phyloP scores from a whole-genome alignment of 495 filamentous ascomycete species.

The Tuber brumale region DNA sequence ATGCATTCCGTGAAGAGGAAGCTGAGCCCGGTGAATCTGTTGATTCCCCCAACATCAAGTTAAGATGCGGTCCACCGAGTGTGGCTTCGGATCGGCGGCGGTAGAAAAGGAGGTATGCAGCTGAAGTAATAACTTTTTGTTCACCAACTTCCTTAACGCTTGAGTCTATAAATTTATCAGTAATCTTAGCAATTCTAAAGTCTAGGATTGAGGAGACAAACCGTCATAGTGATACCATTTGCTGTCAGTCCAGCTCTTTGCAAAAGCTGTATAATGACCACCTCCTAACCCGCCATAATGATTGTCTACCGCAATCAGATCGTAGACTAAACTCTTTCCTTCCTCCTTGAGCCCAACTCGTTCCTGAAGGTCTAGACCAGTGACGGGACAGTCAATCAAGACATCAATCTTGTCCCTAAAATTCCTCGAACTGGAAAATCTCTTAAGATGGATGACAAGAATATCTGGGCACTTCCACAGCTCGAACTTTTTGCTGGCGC shows the following conservation, averaged over 20 bases:
- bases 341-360: conserved; percentile 70
- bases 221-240: conserved; percentile 95
- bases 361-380: conserved; percentile 71
- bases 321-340: conserved; percentile 76
- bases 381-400: conserved; percentile 83
- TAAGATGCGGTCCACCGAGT: conserved; percentile 68
- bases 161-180: conserved; percentile 56
- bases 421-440: conserved; percentile 72
- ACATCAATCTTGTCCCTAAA: conserved; percentile 85
- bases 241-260: conserved; percentile 79
- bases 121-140: conserved; percentile 54
- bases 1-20: conserved; percentile 26
- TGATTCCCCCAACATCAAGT: conserved; percentile 39
- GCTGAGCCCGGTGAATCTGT: conserved; percentile 20
- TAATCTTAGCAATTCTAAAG: conserved; percentile 17
- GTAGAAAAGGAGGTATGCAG: conserved; percentile 94
- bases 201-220: conserved; percentile 46
- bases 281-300: conserved; percentile 88
- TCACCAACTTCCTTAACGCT: conserved; percentile 54
- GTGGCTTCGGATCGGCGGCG: conserved; percentile 69
- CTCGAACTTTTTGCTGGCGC: conserved; percentile 91
- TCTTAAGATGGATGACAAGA: conserved; percentile 87
- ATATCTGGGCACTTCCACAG: conserved; percentile 95
- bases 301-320: conserved; percentile 90
- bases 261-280: conserved; percentile 90